Percentiles rank a stretch among this genome's conserved stretches.
These are phyloP conservation scores for Citrullus mucosospermus DNA, from an alignment of 306 rosid genomes.

Conservation along the genomic window DNA sequence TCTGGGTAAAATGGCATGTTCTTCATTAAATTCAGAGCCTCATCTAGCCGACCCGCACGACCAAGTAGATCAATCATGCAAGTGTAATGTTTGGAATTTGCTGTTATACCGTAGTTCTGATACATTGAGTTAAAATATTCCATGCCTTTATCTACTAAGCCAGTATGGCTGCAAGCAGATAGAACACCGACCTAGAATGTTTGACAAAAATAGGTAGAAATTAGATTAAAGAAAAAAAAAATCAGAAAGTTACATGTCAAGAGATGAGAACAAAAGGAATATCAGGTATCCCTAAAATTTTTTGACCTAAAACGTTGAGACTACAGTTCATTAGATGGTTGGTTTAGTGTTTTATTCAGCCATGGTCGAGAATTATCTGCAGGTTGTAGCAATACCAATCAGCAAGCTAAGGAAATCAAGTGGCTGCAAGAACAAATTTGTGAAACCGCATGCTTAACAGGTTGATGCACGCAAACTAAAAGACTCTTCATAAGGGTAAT, in stretches of 20 bases:
- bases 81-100: slow-evolving; percentile 58
- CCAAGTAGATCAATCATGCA: slow-evolving; percentile 85
- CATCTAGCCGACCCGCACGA: slow-evolving; percentile 66
- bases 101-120: slow-evolving; percentile 37
- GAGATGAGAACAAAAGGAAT: background rate
- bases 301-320: background rate
- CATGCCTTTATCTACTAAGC: slow-evolving; percentile 49
- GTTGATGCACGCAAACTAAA: background rate
- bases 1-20: slow-evolving; percentile 65
- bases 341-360: background rate
- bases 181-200: slow-evolving; percentile 63
- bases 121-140: slow-evolving; percentile 56
- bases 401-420: background rate
- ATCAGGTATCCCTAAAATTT: background rate
- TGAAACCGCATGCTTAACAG: background rate
- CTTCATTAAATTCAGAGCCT: slow-evolving; percentile 57
- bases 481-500: background rate
- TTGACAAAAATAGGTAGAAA: slow-evolving; percentile 6
- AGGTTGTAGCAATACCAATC: background rate
- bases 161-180: slow-evolving; percentile 76
- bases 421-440: background rate
- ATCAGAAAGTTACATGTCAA: background rate
- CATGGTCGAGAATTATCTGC: background rate
- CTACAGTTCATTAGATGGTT: background rate
- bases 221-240: background rate